A percentile compares a stretch with the other conserved stretches of the same genome.
phyloP scores from a whole-genome alignment of 116 monocot species.

The Zostera marina region DNA sequence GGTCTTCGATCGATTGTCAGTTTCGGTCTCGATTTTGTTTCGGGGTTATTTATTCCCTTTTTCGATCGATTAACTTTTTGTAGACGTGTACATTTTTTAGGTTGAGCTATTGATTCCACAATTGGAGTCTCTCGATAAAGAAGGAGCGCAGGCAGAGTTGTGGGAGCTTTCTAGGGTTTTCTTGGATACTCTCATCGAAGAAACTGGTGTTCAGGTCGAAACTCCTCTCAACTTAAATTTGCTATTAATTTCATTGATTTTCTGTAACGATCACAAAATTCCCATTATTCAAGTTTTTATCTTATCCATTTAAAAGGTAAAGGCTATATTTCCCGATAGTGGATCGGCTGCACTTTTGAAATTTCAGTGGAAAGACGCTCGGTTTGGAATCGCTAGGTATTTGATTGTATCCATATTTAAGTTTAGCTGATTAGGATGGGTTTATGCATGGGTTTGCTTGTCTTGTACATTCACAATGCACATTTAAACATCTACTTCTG shows the following conservation, averaged over 20 bases:
- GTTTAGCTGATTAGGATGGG: too few species aligned
- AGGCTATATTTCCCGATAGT: conserved; percentile 92
- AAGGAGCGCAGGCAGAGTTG: conserved; percentile 83
- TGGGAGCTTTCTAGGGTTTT: conserved; percentile 81
- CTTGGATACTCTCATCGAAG: conserved; percentile 55
- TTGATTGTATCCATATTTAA: neutral
- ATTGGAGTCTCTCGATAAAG: conserved; percentile 70
- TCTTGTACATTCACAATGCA: neutral
- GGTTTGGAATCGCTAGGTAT: conserved; percentile 79
- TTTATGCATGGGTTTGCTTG: neutral
- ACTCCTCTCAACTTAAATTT: neutral
- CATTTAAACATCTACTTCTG: neutral
- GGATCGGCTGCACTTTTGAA: conserved; percentile 86
- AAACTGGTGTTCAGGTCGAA: conserved; percentile 70
- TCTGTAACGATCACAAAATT: neutral
- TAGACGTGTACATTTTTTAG: conserved; percentile 12
- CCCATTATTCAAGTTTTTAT: neutral
- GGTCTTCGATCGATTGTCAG: conserved; percentile 79
- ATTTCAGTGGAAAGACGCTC: conserved; percentile 74
- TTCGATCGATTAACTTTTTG: neutral
- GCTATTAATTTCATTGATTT: neutral
- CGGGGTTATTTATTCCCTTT: neutral
- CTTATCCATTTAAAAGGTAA: conserved; percentile 44
- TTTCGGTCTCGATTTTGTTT: neutral
- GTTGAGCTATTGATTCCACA: conserved; percentile 90